Percentiles rank a stretch among this genome's conserved stretches.
phyloP scores from a whole-genome alignment of 495 filamentous ascomycete species.

The Trichoderma erinaceum region DNA sequence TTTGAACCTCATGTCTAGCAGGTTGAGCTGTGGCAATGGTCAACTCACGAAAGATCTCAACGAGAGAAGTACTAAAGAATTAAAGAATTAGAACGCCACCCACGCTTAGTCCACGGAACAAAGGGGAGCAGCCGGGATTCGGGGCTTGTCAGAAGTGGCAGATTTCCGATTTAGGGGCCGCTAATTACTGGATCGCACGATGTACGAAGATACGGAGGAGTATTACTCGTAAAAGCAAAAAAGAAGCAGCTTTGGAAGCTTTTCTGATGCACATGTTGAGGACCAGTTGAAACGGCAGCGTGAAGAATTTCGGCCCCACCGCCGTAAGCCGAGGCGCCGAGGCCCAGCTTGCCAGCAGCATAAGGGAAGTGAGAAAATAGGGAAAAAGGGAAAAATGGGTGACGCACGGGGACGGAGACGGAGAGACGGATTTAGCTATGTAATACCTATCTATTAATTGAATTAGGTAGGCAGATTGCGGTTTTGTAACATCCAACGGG shows the following conservation, averaged over 20 bases:
- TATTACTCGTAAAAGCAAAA: background rate
- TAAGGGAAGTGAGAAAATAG: background rate
- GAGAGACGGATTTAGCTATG: background rate
- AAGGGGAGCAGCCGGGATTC: background rate
- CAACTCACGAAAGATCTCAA: background rate
- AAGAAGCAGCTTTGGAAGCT: background rate
- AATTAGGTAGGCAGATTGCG: too few species aligned
- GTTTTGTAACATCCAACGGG: too few species aligned
- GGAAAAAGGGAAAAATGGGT: background rate
- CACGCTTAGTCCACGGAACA: too few species aligned
- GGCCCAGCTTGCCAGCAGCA: background rate
- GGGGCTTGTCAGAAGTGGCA: background rate
- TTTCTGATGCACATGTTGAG: background rate
- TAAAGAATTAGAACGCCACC: background rate
- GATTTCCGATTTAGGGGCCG: background rate
- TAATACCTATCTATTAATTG: background rate
- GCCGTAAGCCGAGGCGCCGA: constrained; percentile 5
- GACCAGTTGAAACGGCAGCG: background rate
- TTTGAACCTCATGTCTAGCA: background rate
- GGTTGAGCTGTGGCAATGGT: background rate
- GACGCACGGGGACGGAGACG: constrained; percentile 6
- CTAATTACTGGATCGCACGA: background rate
- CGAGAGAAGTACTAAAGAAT: background rate
- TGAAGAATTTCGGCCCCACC: background rate
- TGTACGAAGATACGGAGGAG: background rate